Conservation (phyloP, 2,329 filamentous ascomycete species). For the Cladobotryum protrusum region DNA sequence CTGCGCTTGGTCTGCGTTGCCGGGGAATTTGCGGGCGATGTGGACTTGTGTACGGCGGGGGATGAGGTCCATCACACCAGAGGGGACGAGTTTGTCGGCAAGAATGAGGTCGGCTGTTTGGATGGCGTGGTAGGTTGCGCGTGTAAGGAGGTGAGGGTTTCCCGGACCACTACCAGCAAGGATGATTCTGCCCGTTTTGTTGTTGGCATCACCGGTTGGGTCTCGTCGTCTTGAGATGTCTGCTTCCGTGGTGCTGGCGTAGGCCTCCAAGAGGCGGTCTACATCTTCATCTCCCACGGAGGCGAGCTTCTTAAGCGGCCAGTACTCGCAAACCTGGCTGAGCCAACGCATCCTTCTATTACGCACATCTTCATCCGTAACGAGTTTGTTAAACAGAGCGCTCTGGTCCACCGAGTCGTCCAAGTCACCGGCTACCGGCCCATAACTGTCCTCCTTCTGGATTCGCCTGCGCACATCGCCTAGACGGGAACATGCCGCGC, state of each 20-base stretch:
- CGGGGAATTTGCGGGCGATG: constrained; percentile 95
- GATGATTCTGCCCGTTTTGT: constrained; percentile 62
- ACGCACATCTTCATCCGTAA: constrained; percentile 68
- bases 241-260: constrained; percentile 35
- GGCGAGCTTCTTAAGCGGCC: constrained; percentile 80
- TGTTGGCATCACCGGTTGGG: constrained; percentile 15
- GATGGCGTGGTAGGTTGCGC: constrained; percentile 72
- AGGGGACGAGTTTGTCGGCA: constrained; percentile 79
- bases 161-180: constrained; percentile 90
- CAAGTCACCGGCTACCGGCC: constrained; percentile 30
- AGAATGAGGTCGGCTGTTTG: constrained; percentile 70
- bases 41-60: constrained; percentile 82
- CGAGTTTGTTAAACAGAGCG: constrained; percentile 76
- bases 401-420: constrained; percentile 68
- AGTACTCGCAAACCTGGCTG: constrained; percentile 96
- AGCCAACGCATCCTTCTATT: constrained; percentile 87
- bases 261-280: constrained; percentile 67
- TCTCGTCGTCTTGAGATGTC: background rate
- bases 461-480: constrained; percentile 66
- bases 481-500: constrained; percentile 68
- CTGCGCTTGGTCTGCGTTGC: constrained; percentile 90
- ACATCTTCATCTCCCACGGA: constrained; percentile 75
- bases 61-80: constrained; percentile 79
- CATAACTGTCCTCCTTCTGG: constrained; percentile 61
- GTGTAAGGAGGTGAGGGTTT: constrained; percentile 84